Conservation (phyloP, 768 basidiomycete genomes). For the Boletus tomentosulus region DNA sequence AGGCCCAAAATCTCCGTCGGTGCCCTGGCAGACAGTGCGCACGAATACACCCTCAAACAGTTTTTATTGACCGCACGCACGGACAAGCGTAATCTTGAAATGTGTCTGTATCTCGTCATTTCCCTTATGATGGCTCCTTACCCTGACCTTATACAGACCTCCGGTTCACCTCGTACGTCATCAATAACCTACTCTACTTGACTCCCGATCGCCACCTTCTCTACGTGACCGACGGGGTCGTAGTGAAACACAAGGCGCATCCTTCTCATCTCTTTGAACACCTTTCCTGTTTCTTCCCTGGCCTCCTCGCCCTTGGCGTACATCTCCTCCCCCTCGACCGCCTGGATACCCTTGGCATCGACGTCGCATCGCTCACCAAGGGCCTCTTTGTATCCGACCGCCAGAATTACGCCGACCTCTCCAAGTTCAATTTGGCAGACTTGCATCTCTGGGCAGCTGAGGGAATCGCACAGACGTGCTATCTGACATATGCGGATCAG, state of each 20-base stretch:
- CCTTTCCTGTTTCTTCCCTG: constrained; percentile 74
- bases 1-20: constrained; percentile 69
- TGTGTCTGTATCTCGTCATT: constrained; percentile 47
- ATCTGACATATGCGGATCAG: constrained; percentile 68
- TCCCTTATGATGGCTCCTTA: neutral
- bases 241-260: constrained; percentile 17
- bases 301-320: constrained; percentile 70
- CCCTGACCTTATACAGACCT: constrained; percentile 42
- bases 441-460: constrained; percentile 72
- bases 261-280: constrained; percentile 60
- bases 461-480: constrained; percentile 71
- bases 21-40: constrained; percentile 63
- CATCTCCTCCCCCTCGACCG: constrained; percentile 57
- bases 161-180: constrained; percentile 53
- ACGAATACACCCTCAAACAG: constrained; percentile 74
- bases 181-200: constrained; percentile 27
- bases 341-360: constrained; percentile 46
- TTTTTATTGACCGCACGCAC: constrained; percentile 62
- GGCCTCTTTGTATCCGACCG: constrained; percentile 17
- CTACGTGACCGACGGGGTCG: constrained; percentile 54
- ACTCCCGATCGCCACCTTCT: constrained; percentile 30
- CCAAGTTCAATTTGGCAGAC: constrained; percentile 48
- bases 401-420: constrained; percentile 35
- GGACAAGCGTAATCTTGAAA: constrained; percentile 56
- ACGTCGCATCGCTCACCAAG: constrained; percentile 33